Conservation (phyloP, 169 alveolate species). For the Cyclospora cayetanensis region DNA sequence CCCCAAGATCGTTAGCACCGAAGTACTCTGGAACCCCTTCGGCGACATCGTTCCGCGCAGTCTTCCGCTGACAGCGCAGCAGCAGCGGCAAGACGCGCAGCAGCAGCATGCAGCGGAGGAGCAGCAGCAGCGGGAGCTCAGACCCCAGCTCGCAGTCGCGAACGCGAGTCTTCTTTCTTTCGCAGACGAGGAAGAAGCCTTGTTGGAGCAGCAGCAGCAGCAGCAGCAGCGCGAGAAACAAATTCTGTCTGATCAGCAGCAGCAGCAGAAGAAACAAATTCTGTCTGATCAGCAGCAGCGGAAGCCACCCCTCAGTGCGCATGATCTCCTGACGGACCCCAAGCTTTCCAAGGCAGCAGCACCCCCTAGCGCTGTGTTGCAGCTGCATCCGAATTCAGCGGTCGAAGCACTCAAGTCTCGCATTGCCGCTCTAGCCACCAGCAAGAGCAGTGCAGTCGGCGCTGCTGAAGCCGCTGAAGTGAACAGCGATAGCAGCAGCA, state of each 20-base stretch:
- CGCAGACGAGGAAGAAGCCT: slow-evolving; percentile 43
- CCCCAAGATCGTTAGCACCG: slow-evolving; percentile 79
- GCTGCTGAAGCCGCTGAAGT: background rate
- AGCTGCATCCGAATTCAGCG: slow-evolving; percentile 7
- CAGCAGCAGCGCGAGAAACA: background rate
- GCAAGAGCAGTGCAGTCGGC: background rate
- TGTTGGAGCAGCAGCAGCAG: background rate
- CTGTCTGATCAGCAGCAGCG: background rate
- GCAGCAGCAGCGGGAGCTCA: background rate
- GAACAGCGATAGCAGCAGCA: background rate
- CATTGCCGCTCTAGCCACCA: slow-evolving; percentile 4
- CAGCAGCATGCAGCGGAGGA: background rate
- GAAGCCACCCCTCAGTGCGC: slow-evolving; percentile 46
- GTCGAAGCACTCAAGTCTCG: slow-evolving; percentile 28
- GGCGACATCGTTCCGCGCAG: slow-evolving; percentile 39
- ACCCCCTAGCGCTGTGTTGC: background rate
- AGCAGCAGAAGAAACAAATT: background rate
- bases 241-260: background rate
- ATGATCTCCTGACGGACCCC: slow-evolving; percentile 59
- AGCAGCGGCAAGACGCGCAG: background rate
- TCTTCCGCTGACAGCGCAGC: background rate
- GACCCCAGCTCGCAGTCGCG: slow-evolving; percentile 10
- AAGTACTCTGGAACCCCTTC: slow-evolving; percentile 69
- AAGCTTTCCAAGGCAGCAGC: slow-evolving; percentile 16
- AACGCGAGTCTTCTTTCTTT: slow-evolving; percentile 46